These are phyloP conservation scores for Populus nigra DNA, from an alignment of 345 rosid genomes.

Conservation along the genomic window DNA sequence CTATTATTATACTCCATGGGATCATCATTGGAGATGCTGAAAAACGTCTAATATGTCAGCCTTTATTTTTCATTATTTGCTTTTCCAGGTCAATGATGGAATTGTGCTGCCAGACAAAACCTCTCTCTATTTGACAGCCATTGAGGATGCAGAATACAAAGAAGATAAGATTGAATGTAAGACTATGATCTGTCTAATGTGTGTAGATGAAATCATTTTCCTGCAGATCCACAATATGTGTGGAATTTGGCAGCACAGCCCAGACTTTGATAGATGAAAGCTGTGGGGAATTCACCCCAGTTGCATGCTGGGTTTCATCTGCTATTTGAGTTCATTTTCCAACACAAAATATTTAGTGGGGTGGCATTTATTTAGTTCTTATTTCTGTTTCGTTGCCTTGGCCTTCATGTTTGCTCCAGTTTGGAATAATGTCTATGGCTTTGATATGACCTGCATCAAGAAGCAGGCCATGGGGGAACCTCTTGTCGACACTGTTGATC, in stretches of 20 bases:
- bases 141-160: conserved; percentile 95
- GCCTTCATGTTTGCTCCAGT: conserved; percentile 40
- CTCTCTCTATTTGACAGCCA: conserved; percentile 81
- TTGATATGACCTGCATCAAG: conserved; percentile 98
- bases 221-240: background rate
- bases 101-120: conserved; percentile 90
- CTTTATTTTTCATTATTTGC: background rate
- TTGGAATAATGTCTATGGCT: conserved; percentile 92
- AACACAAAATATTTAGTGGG: background rate
- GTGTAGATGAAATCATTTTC: conserved; percentile 3
- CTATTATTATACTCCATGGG: background rate
- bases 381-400: background rate
- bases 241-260: background rate
- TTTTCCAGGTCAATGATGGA: conserved; percentile 68
- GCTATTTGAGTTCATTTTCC: conserved; percentile 1
- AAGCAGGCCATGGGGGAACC: conserved; percentile 95
- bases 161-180: conserved; percentile 95
- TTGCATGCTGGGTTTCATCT: background rate
- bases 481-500: conserved; percentile 91
- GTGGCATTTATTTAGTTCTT: conserved; percentile 11
- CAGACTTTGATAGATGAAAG: background rate
- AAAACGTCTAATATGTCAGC: conserved; percentile 1
- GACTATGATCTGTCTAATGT: conserved; percentile 6
- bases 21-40: background rate
- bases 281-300: background rate